Evolutionary conservation across 2,329 filamentous ascomycete species (phyloP), one percentile per base, ranked within the genome.

Genomic region (Phoma sp.): DNA sequence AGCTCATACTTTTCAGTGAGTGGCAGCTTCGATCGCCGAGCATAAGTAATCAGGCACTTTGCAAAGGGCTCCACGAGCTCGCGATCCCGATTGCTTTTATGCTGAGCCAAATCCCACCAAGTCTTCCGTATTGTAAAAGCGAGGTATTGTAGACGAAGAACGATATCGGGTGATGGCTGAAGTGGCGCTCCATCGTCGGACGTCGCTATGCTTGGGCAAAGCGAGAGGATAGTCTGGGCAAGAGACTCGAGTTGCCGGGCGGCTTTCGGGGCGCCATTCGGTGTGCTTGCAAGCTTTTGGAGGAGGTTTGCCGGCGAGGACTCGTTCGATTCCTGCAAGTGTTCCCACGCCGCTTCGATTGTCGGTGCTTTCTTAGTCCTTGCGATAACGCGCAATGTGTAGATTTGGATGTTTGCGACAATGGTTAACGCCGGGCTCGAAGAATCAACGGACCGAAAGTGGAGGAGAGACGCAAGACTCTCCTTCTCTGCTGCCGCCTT

Each of bases 1-100:
- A 76, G 61, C 3, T 76, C 73, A 54, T 80, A 83, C 9, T 73
- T 75, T 6, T 74, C 65, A 2, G 54, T 52, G 0, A 75, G 59
- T 0, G 69, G 65, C 0, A 74, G 55, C 4, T 73, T 68, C 7
- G 72, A 77, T 47, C 88, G 81, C 51, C 87, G 80, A 13, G 79
- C 75, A 60, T 87, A 89, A 1, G 88, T 82, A 8, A 80, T 77
- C 14, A 89, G 63, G 59, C 86, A 91, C 46, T 83, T 84, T 0
- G 82, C 80, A 43, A 90, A 82, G 0, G 89, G 88, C 1, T 83
- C 78, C n/a, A 88, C 66, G 6, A 92, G 72, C 11, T 91, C 88
- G 52, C 85, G 86, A 32, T 86, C 82, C 4, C 82, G 68, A 52
- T 88, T 82, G 1, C 82, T 83, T 54, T 82, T 71, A 62, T 90